Evolutionary conservation across 371 early-diverging fungal species (phyloP).

Genomic region (Chytridium lagenaria): DNA sequence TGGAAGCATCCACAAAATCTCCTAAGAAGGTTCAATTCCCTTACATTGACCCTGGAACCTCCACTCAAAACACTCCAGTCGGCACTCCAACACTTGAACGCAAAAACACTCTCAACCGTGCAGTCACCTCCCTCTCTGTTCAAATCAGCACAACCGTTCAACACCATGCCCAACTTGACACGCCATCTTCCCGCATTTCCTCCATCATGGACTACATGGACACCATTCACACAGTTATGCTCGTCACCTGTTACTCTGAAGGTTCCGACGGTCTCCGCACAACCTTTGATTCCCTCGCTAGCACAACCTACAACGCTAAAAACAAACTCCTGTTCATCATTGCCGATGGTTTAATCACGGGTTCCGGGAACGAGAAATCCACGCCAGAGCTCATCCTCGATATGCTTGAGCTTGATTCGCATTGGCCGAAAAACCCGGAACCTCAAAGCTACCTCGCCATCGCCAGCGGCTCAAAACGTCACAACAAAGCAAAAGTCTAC

Average conservation of each 20-base stretch:
- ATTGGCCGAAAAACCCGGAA: constrained; percentile 36
- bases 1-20: no score
- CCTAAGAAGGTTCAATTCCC: not conserved
- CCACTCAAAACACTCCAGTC: not conserved
- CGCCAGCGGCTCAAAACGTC: constrained; percentile 87
- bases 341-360: constrained; percentile 52
- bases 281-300: constrained; percentile 91
- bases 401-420: constrained; percentile 47
- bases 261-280: constrained; percentile 75
- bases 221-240: constrained; percentile 72
- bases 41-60: not conserved
- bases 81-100: not conserved
- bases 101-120: constrained; percentile 13
- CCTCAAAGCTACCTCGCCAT: constrained; percentile 83
- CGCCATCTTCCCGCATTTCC: constrained; percentile 8
- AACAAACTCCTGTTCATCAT: constrained; percentile 57
- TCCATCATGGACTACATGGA: constrained; percentile 52
- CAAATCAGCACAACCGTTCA: constrained; percentile 4
- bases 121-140: not conserved
- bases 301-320: constrained; percentile 80
- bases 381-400: constrained; percentile 46
- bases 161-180: constrained; percentile 13
- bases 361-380: constrained; percentile 42
- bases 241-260: constrained; percentile 55
- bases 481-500: constrained; percentile 97